These are phyloP conservation scores for Cryptosporidium tyzzeri DNA, from an alignment of 169 alveolate species.

Conservation along the genomic window DNA sequence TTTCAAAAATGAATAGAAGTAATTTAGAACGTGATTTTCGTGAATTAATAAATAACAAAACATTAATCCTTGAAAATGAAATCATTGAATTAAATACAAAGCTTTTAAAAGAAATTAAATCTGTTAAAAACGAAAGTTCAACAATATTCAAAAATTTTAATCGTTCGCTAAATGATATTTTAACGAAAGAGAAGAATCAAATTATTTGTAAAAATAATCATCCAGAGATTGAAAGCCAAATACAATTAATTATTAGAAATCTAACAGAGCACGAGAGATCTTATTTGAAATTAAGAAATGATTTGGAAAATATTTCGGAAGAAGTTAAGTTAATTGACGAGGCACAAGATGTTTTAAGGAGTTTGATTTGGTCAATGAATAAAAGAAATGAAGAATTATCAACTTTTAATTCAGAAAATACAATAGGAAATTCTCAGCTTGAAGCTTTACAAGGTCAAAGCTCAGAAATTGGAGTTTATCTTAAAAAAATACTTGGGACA, in stretches of 20 bases:
- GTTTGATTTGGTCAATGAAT: constrained; percentile 51
- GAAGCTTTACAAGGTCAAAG: background rate
- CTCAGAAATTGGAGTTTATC: background rate
- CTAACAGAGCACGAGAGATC: constrained; percentile 18
- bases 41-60: constrained; percentile 6
- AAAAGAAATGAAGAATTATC: constrained; percentile 25
- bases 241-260: background rate
- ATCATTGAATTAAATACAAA: background rate
- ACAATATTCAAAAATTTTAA: background rate
- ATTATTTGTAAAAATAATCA: background rate
- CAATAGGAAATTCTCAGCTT: background rate
- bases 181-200: background rate
- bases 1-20: background rate
- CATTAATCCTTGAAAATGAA: background rate
- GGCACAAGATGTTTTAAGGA: constrained; percentile 35
- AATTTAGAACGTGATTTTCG: background rate
- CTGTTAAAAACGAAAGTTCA: constrained; percentile 1
- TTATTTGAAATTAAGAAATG: background rate
- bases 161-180: background rate
- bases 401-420: background rate
- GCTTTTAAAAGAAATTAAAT: constrained; percentile 2
- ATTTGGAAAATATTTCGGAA: constrained; percentile 16
- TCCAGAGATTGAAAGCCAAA: background rate
- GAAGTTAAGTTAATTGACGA: constrained; percentile 47
- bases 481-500: background rate